Evolutionary conservation across 345 rosid species (phyloP).

Genomic region (Abelmoschus esculentus): DNA sequence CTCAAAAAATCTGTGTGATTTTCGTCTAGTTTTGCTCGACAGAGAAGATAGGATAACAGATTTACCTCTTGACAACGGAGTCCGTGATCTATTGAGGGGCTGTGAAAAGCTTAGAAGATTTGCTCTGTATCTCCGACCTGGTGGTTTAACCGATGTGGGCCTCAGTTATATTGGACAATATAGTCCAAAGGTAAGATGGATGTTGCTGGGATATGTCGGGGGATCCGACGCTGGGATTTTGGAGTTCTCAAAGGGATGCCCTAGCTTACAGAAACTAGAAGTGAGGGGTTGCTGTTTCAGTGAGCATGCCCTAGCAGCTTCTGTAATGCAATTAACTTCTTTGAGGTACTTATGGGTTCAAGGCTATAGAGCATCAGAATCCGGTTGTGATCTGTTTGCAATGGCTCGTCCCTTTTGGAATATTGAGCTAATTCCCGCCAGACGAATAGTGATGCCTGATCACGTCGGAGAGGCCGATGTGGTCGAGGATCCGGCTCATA

Average conservation of each 20-base stretch:
- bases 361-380: constrained; percentile 55
- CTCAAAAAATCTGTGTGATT: constrained; percentile 68
- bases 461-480: constrained; percentile 23
- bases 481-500: constrained; percentile 67
- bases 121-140: constrained; percentile 69
- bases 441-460: constrained; percentile 25
- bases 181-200: constrained; percentile 79
- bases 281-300: constrained; percentile 91
- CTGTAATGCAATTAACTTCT: constrained; percentile 54
- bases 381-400: constrained; percentile 48
- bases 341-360: constrained; percentile 95
- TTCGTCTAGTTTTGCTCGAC: constrained; percentile 83
- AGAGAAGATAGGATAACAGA: constrained; percentile 61
- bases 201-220: constrained; percentile 68
- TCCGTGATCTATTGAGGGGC: constrained; percentile 66
- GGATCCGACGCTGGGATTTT: constrained; percentile 66
- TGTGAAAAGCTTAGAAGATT: constrained; percentile 75
- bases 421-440: constrained; percentile 70
- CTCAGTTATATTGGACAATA: constrained; percentile 67
- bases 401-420: constrained; percentile 97
- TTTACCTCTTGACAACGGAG: constrained; percentile 84
- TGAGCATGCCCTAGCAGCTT: constrained; percentile 61
- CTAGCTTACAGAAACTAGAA: constrained; percentile 75
- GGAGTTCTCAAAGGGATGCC: constrained; percentile 82
- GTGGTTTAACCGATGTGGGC: constrained; percentile 76